Conservation (phyloP, 2,329 filamentous ascomycete species). For the Hymenoscyphus salicellus region DNA sequence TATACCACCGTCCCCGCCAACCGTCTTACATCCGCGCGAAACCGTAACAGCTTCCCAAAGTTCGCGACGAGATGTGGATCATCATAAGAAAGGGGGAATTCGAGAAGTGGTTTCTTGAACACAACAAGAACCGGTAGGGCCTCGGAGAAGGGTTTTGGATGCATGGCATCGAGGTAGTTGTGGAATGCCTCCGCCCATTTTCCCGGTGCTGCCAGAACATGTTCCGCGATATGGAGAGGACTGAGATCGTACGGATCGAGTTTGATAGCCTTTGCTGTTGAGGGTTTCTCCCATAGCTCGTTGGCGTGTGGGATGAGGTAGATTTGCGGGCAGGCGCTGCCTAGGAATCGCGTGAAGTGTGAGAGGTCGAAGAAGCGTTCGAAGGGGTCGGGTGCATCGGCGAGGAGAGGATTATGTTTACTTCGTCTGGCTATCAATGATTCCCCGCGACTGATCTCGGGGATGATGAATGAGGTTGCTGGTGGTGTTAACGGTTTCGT, state of each 20-base stretch:
- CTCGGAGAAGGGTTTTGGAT: conserved; percentile 4
- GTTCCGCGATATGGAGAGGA: not conserved
- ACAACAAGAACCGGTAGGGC: conserved; percentile 16
- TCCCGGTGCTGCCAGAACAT: conserved; percentile 10
- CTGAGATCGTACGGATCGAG: conserved; percentile 9
- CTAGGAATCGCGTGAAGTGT: conserved; percentile 22
- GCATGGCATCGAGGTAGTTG: conserved; percentile 11
- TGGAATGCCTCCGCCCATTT: conserved; percentile 21
- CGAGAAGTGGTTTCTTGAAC: conserved; percentile 18
- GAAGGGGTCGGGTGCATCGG: conserved; percentile 19
- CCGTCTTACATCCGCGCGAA: conserved; percentile 15
- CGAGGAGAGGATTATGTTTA: not conserved
- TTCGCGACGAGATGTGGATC: conserved; percentile 32
- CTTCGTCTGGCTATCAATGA: conserved; percentile 11
- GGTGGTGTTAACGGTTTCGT: not conserved
- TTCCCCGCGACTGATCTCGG: conserved; percentile 23
- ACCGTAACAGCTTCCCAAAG: conserved; percentile 42
- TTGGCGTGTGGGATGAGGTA: conserved; percentile 18
- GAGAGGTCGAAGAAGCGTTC: conserved; percentile 28
- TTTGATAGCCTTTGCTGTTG: conserved; percentile 9
- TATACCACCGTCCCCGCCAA: conserved; percentile 38
- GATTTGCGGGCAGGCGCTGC: conserved; percentile 23
- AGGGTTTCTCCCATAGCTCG: conserved; percentile 20
- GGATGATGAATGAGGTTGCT: conserved; percentile 41
- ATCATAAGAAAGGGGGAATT: conserved; percentile 38